Evolutionary conservation across 176 grass and related monocot genomes (phyloP).

Genomic region (Avena atlantica): DNA sequence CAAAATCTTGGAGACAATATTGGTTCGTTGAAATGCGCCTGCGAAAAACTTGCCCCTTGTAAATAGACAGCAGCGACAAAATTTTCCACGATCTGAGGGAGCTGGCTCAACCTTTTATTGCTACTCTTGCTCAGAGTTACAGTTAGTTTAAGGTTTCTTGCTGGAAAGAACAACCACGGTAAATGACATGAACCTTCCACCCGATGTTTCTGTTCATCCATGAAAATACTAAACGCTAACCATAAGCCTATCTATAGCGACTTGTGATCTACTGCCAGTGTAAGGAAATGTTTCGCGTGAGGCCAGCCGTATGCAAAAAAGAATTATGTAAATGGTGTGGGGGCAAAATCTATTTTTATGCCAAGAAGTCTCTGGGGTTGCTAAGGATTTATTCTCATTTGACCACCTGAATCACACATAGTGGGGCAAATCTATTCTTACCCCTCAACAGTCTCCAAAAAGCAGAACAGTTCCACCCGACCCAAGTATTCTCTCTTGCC

Average conservation of each 20-base stretch:
- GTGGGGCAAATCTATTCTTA: slow-evolving; percentile 39
- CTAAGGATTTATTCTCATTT: slow-evolving; percentile 46
- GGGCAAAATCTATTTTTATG: background rate
- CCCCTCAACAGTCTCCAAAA: slow-evolving; percentile 35
- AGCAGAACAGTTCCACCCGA: slow-evolving; percentile 43
- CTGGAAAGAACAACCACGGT: slow-evolving; percentile 25
- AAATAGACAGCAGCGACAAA: slow-evolving; percentile 27
- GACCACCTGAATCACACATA: slow-evolving; percentile 44
- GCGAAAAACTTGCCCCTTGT: slow-evolving; percentile 7
- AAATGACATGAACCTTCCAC: slow-evolving; percentile 50
- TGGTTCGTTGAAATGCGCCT: background rate
- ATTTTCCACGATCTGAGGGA: slow-evolving; percentile 26
- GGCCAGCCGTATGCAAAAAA: background rate
- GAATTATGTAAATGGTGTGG: slow-evolving; percentile 12
- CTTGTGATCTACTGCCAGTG: slow-evolving; percentile 33
- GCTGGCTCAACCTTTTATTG: background rate
- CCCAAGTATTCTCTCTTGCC: slow-evolving; percentile 40
- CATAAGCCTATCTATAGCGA: slow-evolving; percentile 15
- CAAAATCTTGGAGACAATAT: slow-evolving; percentile 1
- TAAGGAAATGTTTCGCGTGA: slow-evolving; percentile 24
- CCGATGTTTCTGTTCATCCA: slow-evolving; percentile 15
- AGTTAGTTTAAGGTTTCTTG: slow-evolving; percentile 8
- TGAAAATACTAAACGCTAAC: slow-evolving; percentile 6
- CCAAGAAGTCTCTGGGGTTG: background rate
- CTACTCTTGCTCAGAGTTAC: background rate